Conservation (phyloP, 1,284 basidiomycete genomes). For the Lentinus polychrous region DNA sequence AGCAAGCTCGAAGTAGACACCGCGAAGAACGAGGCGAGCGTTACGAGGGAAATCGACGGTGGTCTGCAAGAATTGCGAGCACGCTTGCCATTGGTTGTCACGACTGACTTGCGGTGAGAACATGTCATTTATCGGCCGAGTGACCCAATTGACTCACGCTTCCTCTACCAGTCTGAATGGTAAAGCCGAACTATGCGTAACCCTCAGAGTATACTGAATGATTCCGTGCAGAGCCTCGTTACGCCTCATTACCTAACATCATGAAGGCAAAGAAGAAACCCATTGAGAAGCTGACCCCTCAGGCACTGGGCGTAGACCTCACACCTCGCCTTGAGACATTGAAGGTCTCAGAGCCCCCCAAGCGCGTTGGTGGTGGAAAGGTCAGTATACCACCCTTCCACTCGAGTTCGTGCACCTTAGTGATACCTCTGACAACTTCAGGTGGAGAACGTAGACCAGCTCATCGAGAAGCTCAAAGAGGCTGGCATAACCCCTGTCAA, state of each 20-base stretch:
- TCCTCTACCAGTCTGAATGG: constrained; percentile 49
- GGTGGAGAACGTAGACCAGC: constrained; percentile 84
- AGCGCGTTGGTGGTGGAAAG: constrained; percentile 89
- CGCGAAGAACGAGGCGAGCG: constrained; percentile 60
- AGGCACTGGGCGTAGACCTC: constrained; percentile 81
- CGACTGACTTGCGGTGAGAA: constrained; percentile 85
- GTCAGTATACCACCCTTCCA: constrained; percentile 32
- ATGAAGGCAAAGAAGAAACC: constrained; percentile 99
- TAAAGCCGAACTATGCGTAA: constrained; percentile 20
- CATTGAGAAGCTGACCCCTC: constrained; percentile 76
- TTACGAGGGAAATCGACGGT: constrained; percentile 93
- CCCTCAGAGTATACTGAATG: neutral
- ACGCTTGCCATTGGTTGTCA: constrained; percentile 81
- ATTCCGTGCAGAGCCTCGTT: constrained; percentile 75
- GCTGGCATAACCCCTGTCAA: constrained; percentile 66
- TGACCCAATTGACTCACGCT: constrained; percentile 5
- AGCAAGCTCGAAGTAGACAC: constrained; percentile 82
- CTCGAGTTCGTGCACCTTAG: neutral
- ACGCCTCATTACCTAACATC: constrained; percentile 91
- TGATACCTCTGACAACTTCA: constrained; percentile 18
- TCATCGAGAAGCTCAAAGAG: constrained; percentile 87
- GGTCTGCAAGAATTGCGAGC: constrained; percentile 83
- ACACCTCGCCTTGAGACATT: constrained; percentile 81
- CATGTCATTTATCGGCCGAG: neutral
- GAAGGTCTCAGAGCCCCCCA: constrained; percentile 88